Evolutionary conservation across 2,329 filamentous ascomycete genomes (phyloP).

Genomic region (Penicillium nordicum): DNA sequence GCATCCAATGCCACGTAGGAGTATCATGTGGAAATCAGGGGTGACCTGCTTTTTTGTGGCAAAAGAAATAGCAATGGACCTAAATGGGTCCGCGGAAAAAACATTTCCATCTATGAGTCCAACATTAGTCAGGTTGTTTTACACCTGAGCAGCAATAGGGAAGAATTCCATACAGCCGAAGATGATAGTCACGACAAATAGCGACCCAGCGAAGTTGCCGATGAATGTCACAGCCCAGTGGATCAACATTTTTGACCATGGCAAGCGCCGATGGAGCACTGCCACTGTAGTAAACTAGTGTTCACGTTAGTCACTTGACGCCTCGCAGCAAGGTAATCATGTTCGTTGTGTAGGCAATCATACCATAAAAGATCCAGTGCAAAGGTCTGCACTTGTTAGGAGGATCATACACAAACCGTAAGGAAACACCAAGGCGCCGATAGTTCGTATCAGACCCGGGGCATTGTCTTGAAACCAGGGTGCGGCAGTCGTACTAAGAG

Average conservation of each 20-base stretch:
- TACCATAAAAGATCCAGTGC: constrained; percentile 48
- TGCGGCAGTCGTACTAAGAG: constrained; percentile 45
- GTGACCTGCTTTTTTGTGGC: constrained; percentile 50
- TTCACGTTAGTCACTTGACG: neutral
- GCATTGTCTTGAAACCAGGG: constrained; percentile 52
- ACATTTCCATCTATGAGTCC: constrained; percentile 42
- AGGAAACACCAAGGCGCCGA: constrained; percentile 48
- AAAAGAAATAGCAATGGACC: constrained; percentile 44
- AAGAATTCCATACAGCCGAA: constrained; percentile 38
- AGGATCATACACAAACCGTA: constrained; percentile 51
- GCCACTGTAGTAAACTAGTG: constrained; percentile 46
- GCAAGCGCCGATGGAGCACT: constrained; percentile 42
- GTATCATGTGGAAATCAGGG: constrained; percentile 52
- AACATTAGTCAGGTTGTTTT: neutral
- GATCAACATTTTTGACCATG: constrained; percentile 35
- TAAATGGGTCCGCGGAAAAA: constrained; percentile 47
- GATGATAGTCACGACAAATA: constrained; percentile 50
- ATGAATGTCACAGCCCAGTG: constrained; percentile 48
- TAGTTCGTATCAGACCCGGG: constrained; percentile 47
- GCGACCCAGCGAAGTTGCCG: constrained; percentile 49
- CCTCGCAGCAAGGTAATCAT: neutral
- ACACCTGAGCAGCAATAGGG: neutral
- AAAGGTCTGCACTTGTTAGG: constrained; percentile 50
- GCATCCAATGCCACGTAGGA: constrained; percentile 54
- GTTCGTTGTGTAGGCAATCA: neutral